Evolutionary conservation across 345 rosid species (phyloP).

Genomic region (Eucalyptus sp.): DNA sequence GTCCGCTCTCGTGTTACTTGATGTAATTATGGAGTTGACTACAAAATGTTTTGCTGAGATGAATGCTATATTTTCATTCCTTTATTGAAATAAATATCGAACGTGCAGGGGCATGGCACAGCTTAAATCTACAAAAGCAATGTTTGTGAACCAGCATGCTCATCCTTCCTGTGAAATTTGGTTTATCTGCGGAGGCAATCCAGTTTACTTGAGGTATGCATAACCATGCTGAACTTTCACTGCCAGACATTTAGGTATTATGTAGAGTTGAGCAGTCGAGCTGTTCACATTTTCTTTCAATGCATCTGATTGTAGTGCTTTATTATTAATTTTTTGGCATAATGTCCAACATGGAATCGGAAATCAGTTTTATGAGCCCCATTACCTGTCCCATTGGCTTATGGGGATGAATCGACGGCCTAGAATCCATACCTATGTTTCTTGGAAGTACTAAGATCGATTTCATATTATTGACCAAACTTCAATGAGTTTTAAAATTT

Average conservation of each 20-base stretch:
- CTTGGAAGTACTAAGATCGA: not conserved
- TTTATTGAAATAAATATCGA: not conserved
- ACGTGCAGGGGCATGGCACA: constrained; percentile 42
- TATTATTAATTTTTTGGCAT: not conserved
- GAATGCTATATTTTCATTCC: not conserved
- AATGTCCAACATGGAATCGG: not conserved
- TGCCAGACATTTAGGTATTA: not conserved
- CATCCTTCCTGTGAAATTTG: constrained; percentile 43
- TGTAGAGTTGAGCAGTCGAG: not conserved
- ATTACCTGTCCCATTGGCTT: not conserved
- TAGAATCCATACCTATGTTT: not conserved
- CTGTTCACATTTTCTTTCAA: not conserved
- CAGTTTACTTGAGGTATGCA: constrained; percentile 26
- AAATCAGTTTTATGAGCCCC: not conserved
- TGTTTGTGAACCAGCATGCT: constrained; percentile 23
- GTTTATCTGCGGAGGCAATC: constrained; percentile 45
- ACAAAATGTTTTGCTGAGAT: not conserved
- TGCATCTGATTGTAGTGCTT: not conserved
- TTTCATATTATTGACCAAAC: not conserved
- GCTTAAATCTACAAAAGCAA: constrained; percentile 50
- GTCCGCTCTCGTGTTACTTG: not conserved
- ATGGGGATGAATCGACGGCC: not conserved
- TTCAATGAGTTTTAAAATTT: not conserved
- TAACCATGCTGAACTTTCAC: not conserved
- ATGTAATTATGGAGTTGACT: not conserved